Evolutionary conservation across 2,329 filamentous ascomycete species (phyloP).

Genomic region (Monosporascus sp.): DNA sequence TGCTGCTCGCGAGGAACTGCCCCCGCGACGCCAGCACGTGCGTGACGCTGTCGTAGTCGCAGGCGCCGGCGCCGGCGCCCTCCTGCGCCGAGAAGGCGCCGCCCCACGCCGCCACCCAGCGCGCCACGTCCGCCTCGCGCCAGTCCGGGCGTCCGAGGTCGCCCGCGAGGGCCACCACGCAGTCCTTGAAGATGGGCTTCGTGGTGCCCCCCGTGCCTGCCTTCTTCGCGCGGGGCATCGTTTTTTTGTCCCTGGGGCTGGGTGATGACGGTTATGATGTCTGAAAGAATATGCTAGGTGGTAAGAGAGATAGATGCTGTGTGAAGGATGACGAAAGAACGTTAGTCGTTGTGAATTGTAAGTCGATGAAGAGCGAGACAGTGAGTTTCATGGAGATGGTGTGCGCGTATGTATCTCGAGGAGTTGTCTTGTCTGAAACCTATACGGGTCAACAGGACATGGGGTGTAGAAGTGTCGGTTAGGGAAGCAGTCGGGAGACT

Average conservation of each 20-base stretch:
- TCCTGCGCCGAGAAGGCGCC: conserved; percentile 53
- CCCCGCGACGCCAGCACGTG: conserved; percentile 66
- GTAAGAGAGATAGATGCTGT: not conserved
- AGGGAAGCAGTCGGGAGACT: no score
- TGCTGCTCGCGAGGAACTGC: conserved; percentile 41
- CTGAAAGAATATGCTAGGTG: not conserved
- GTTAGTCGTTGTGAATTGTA: not conserved
- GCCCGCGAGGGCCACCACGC: conserved; percentile 54
- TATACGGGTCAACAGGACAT: no score
- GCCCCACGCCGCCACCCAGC: conserved; percentile 61
- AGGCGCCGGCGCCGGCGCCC: conserved; percentile 44
- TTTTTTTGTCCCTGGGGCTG: not conserved
- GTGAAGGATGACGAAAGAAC: not conserved
- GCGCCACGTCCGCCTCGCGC: conserved; percentile 51
- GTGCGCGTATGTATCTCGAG: no score
- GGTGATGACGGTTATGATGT: not conserved
- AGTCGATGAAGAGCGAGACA: not conserved
- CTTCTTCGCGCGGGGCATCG: not conserved
- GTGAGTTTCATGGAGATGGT: no score
- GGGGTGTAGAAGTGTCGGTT: no score
- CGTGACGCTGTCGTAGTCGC: conserved; percentile 47
- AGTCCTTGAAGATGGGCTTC: conserved; percentile 44
- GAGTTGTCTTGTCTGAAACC: no score
- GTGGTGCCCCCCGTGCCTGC: not conserved
- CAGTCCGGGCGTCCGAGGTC: conserved; percentile 44